phyloP scores from a whole-genome alignment of 768 basidiomycete species.

The Chalciporus sphaerocephalus region DNA sequence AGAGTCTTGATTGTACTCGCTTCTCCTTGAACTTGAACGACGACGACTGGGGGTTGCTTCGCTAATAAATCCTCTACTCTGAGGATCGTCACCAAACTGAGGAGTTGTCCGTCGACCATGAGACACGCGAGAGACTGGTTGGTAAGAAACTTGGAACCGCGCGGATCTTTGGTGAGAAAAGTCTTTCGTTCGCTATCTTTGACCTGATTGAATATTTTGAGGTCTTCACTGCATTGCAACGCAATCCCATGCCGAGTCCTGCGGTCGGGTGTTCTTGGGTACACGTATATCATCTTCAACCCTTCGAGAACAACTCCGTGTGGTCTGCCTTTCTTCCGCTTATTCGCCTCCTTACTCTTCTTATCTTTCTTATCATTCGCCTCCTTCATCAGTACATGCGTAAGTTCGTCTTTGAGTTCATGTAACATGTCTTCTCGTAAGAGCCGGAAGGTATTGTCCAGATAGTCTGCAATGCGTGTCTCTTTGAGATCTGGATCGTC shows the following conservation, averaged over 20 bases:
- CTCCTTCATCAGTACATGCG: conserved; percentile 36
- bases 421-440: conserved; percentile 60
- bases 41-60: conserved; percentile 44
- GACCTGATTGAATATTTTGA: conserved; percentile 35
- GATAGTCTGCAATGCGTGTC: conserved; percentile 42
- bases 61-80: conserved; percentile 53
- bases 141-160: conserved; percentile 37
- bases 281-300: conserved; percentile 34
- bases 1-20: conserved; percentile 38
- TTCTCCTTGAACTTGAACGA: conserved; percentile 50
- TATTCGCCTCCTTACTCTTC: conserved; percentile 33
- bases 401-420: conserved; percentile 54
- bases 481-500: conserved; percentile 40
- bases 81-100: conserved; percentile 50
- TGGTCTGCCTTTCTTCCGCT: conserved; percentile 36
- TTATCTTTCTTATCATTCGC: conserved; percentile 30
- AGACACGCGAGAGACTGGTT: conserved; percentile 56
- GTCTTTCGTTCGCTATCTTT: conserved; percentile 35
- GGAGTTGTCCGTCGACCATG: conserved; percentile 42
- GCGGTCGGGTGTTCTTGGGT: conserved; percentile 27
- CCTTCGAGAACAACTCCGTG: conserved; percentile 39
- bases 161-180: conserved; percentile 35
- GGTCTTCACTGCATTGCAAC: conserved; percentile 34
- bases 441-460: conserved; percentile 66
- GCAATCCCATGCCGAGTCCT: conserved; percentile 39